Base-by-base conservation (phyloP, 768 basidiomycete genomes). In the Brasilioporus rufonigricans region DNA sequence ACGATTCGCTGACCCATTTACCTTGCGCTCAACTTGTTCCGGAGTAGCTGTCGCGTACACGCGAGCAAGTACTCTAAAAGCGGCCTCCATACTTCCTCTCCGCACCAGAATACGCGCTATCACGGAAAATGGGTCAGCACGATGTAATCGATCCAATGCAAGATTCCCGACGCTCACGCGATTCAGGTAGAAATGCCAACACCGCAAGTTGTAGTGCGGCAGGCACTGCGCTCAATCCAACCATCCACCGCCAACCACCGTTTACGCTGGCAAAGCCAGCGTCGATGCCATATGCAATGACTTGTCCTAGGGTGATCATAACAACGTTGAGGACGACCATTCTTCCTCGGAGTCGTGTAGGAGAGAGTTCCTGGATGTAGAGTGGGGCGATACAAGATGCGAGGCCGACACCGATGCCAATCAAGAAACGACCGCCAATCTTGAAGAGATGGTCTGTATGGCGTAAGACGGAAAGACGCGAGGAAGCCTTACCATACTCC, bases 291-390 rank as follows among this genome's bases (percentile, higher is more conserved):
- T 90, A 92, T 0, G 88, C 87, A 45, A 91, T 79, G 29, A 91
- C 88, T 59, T 91, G 91, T 3, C 88, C 88, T 7, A 86, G 74
- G 0, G 91, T 93, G 64, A 93, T 89, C 74, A 85, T 83, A 1
- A 91, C 87, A 19, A 91, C 88, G 66, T 92, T 92, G 50, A 91
- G 74, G 12, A 89, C 49, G n/a, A 91, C 89, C 81, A 92, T 83
- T 32, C 87, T 76, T 5, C 89, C 91, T 5, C 89, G 77, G 26
- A 87, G 76, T 9, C 82, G 75, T 9, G 88, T 89, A 0, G 89
- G 89, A 0, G 89, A 83, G 21, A 92, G 78, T 68, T 93, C 91
- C 65, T 91, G 89, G 47, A 93, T 90, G 66, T 92, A 91, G 5
- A 92, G 76, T 11, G 90, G 89, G 0, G 89, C 87, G 48, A 90